Base-by-base conservation (phyloP, 805 yeast species). In the Cyberlindnera galapagoensis region DNA sequence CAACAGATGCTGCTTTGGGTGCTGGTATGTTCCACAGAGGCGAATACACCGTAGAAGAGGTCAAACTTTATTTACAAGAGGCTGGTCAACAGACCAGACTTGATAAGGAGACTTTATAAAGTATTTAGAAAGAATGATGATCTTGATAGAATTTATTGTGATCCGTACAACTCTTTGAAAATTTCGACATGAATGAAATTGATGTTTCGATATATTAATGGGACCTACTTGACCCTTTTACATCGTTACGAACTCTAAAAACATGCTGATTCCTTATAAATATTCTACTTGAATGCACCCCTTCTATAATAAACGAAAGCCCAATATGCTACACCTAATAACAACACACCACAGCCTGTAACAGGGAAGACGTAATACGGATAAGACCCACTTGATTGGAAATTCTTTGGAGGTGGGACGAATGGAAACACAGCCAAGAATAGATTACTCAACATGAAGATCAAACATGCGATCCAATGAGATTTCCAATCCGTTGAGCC, bases 21-120 rank as follows among this genome's bases (percentile, higher is more conserved):
- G 99, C 99, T 4, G 99, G 99, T 26, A 81, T 92, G 80, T 92
- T 92, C 67, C 99, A 92, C 64, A 71, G 98, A 54, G 88, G 84
- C 15, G 97, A 90, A 50, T 92, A 81, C 59, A 77, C 85, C 9
- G 97, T 92, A 12, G 69, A 71, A 30, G 78, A 87, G 30, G 96
- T 92, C 26, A 92, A 92, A 59, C 55, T 69, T 18, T 76, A 70
- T 44, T 67, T 90, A 54, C 59, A 65, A 28, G 59, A 65, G 1
- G 56, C 69, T 11, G 84, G 81, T 0, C 68, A 85, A 52, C 74
- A 74, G 39, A 95, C 85, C n/a, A 73, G 95, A 57, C 63, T 79
- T 40, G 88, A 80, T 41, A 28, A 33, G 8, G 24, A 24, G 16
- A 26, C 21, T 7, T 21, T 44, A 25, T 40, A 30, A 30, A 33